A percentile compares a stretch with the other conserved stretches of the same genome.
Conservation (phyloP, 208 protist species). For the Leishmania arabica region DNA sequence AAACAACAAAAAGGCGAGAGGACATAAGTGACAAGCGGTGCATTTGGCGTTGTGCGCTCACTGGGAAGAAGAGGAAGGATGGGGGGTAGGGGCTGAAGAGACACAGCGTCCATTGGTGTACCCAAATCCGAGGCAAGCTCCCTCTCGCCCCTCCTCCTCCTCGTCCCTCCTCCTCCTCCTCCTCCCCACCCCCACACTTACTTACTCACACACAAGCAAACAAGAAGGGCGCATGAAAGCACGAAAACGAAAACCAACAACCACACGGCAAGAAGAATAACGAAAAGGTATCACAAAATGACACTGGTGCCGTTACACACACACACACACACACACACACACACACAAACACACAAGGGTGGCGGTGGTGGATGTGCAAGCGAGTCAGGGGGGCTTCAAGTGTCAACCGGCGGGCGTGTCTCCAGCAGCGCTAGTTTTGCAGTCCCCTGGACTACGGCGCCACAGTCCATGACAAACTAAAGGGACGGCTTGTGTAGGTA, state of each 20-base stretch:
- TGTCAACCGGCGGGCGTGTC: background rate
- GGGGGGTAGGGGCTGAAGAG: background rate
- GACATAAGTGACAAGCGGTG: background rate
- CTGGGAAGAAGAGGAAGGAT: background rate
- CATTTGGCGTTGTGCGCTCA: background rate
- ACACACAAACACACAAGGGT: background rate
- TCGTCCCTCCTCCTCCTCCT: background rate
- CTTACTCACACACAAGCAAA: background rate
- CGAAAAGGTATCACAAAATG: background rate
- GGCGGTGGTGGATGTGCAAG: background rate
- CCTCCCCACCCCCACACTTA: background rate
- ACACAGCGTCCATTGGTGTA: background rate
- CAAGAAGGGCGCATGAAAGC: background rate
- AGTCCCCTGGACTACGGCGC: background rate
- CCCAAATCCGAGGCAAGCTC: background rate
- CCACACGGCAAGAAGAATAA: background rate
- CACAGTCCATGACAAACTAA: background rate
- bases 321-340: background rate
- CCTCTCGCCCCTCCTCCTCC: too few relatives aligned
- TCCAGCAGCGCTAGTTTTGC: background rate
- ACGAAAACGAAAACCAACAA: background rate
- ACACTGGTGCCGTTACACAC: background rate
- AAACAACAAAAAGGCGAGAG: background rate
- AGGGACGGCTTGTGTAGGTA: background rate
- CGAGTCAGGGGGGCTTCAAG: background rate